Conservation (phyloP, 306 rosid genomes). For the Fragaria nilgerrensis region DNA sequence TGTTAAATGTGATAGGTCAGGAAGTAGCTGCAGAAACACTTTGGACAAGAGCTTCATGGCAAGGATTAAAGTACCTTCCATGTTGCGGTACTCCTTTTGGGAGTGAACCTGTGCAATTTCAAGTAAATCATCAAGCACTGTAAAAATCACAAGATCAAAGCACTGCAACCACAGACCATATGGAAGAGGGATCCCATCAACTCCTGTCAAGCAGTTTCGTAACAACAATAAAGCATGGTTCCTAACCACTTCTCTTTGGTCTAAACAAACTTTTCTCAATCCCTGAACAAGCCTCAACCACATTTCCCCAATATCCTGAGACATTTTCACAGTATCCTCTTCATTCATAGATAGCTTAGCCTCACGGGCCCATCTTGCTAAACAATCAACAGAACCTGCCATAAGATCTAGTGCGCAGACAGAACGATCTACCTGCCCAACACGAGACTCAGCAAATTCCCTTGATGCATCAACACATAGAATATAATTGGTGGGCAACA, state of each 20-base stretch:
- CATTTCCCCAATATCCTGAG: conserved; percentile 89
- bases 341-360: conserved; percentile 64
- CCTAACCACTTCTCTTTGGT: conserved; percentile 95
- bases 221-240: conserved; percentile 74
- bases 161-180: conserved; percentile 71
- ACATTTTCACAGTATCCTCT: conserved; percentile 64
- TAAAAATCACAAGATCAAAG: conserved; percentile 88
- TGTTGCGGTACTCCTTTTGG: conserved; percentile 85
- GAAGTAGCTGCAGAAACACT: conserved; percentile 73
- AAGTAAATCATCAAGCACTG: conserved; percentile 88
- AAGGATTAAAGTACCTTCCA: conserved; percentile 91
- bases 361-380: conserved; percentile 66
- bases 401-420: conserved; percentile 83
- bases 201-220: conserved; percentile 79
- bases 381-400: conserved; percentile 79
- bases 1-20: conserved; percentile 63
- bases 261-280: conserved; percentile 87
- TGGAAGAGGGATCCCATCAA: conserved; percentile 64
- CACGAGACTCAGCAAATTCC: conserved; percentile 97
- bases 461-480: conserved; percentile 79
- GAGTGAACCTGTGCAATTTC: conserved; percentile 88
- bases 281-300: conserved; percentile 94
- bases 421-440: conserved; percentile 87
- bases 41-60: conserved; percentile 87
- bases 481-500: conserved; percentile 76